A percentile compares a stretch with the other conserved stretches of the same genome.
phyloP scores from a whole-genome alignment of 306 rosid genomes.

The Casuarina cunninghamiana region DNA sequence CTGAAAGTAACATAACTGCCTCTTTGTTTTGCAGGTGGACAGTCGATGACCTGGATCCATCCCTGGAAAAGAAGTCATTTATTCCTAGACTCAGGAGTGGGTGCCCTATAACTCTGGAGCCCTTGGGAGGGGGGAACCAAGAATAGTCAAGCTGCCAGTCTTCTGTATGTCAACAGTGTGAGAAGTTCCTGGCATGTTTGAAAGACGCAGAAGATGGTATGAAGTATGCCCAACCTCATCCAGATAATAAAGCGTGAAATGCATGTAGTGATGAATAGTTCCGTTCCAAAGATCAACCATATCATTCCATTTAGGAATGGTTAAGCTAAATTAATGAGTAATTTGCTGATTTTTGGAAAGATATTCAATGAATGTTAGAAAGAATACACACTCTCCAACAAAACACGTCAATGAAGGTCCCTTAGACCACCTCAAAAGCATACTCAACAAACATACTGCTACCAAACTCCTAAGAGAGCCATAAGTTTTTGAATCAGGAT shows the following conservation, averaged over 20 bases:
- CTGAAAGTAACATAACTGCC: slow-evolving; percentile 8
- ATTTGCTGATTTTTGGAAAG: not conserved
- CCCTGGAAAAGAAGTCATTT: slow-evolving; percentile 70
- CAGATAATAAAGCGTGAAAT: not conserved
- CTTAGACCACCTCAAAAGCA: not conserved
- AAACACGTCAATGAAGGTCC: not conserved
- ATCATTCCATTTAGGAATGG: not conserved
- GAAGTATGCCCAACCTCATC: not conserved
- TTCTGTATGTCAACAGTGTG: slow-evolving; percentile 6
- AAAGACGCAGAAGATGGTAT: not conserved
- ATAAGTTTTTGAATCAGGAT: not conserved
- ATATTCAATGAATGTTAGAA: too few species aligned
- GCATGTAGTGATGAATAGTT: not conserved
- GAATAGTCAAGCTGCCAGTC: slow-evolving; percentile 1
- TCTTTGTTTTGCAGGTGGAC: slow-evolving; percentile 49
- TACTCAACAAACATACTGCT: not conserved
- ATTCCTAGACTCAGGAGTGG: slow-evolving; percentile 67
- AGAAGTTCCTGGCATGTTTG: slow-evolving; percentile 19
- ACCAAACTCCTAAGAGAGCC: not conserved
- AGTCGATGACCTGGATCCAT: slow-evolving; percentile 56
- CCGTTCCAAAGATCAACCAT: not conserved
- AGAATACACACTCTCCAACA: too few species aligned
- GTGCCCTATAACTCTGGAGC: slow-evolving; percentile 66
- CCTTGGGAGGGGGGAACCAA: slow-evolving; percentile 31
- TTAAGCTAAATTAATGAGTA: not conserved